phyloP scores from a whole-genome alignment of 805 yeast genomes.

The Nematodospora valgi region DNA sequence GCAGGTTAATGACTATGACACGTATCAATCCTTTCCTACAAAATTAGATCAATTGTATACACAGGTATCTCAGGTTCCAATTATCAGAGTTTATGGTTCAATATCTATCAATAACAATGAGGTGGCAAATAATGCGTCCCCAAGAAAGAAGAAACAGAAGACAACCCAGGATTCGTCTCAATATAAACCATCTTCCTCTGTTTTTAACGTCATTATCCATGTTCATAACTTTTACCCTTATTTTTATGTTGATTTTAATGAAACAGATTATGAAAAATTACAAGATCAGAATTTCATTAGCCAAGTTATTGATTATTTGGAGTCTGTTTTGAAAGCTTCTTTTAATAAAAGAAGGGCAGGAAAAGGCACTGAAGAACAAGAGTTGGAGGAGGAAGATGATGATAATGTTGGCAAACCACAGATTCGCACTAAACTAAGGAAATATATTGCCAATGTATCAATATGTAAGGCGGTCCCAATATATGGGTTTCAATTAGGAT shows the following conservation, averaged over 20 bases:
- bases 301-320: conserved; percentile 42
- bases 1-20: conserved; percentile 63
- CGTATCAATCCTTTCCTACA: conserved; percentile 59
- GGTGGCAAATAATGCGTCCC: conserved; percentile 14
- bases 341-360: conserved; percentile 20
- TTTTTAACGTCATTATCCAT: conserved; percentile 49
- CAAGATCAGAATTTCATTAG: conserved; percentile 17
- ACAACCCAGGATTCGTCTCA: conserved; percentile 4
- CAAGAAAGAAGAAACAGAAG: conserved; percentile 6
- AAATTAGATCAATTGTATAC: conserved; percentile 45
- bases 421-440: conserved; percentile 17
- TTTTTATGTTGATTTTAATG: conserved; percentile 61
- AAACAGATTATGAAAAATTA: conserved; percentile 18
- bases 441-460: conserved; percentile 56
- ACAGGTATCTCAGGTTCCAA: conserved; percentile 57
- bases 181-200: conserved; percentile 10
- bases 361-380: conserved; percentile 1
- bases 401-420: too few species aligned
- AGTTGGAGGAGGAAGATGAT: conserved; percentile 12
- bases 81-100: conserved; percentile 74
- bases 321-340: conserved; percentile 38
- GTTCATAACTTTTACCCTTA: conserved; percentile 87
- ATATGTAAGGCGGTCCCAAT: conserved; percentile 75
- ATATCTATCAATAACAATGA: conserved; percentile 57
- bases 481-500: conserved; percentile 77